Base-by-base conservation (phyloP, 179 eudicot species). In the Gypsophila paniculata region DNA sequence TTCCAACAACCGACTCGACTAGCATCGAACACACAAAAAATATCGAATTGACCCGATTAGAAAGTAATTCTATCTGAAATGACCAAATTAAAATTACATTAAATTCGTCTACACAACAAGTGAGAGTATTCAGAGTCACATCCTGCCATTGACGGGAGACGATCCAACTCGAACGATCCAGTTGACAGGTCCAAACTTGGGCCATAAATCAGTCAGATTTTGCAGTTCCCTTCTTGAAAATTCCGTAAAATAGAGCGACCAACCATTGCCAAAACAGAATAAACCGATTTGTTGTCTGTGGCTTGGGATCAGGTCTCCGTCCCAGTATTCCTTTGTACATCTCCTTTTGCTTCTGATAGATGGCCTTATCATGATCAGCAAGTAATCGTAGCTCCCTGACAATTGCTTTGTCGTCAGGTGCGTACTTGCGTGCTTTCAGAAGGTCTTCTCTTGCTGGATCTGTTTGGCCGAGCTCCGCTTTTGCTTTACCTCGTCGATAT, bases 291-390 rank as follows among this genome's bases (percentile, higher is more conserved):
- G 80, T 77, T 23, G 66, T 75, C 78, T 85, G 75, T 54, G 90
- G 86, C 71, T 86, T 91, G 58, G 96, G 88, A 65, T 88, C 93
- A 6, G 98, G 93, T 77, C 87, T 85, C 44, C 91, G 89, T 76
- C 94, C 99, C 42, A 91, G 88, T 34, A 94, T 82, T 49, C 99
- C 97, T 81, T 85, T 91, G 86, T 94, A 91, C 73, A 94, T 91
- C 83, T 91, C 99, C 74, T 87, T 91, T 65, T 94, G 99, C 82
- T 91, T 94, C 81, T 79, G 82, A 79, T 94, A 91, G 51, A 91
- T 82, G 61, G 89, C 92, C 81, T 90, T 94, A 72, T 94, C 99
- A 44, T 94, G 90, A 63, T 94, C 94, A 21, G 88, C 94, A 19
- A 94, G 82, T 74, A 86, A 15, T 23, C 90, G 86, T 66, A 94